Base-by-base conservation (phyloP, 2,329 filamentous ascomycete genomes). In the Cordyceps militaris region DNA sequence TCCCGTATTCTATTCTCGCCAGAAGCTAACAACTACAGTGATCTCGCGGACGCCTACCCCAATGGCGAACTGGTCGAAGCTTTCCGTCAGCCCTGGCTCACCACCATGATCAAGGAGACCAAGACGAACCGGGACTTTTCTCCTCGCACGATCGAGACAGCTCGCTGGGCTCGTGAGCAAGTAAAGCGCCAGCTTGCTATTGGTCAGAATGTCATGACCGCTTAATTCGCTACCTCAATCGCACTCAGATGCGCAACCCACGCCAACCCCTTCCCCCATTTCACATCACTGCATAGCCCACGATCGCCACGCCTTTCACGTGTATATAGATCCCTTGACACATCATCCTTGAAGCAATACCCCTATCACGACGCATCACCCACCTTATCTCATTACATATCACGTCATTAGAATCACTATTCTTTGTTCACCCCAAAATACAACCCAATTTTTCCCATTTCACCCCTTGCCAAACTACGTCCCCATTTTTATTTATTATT, bases 151-250 rank as follows among this genome's bases (percentile, higher is more conserved):
- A 87, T 94, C 63, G 91, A 97, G 64, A 97, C 94, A 48, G 94
- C 94, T 69, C 88, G 93, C 66, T 99, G 94, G 94, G 92, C 94
- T 62, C 88, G 93, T 61, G 94, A 97, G 75, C 91, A 97, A 72
- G 92, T 97, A 72, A 97, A 97, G 82, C 88, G 91, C 66, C 94
- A 99, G 74, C 75, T 86, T 54, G 80, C 81, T 59, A 82, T 82
- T 63, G 51, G 70, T 69, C 65, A 76, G 71, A 61, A 65, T 56
- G 75, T 80, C 65, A 83, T 84, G 79, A 71, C 76, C 56, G 75
- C 46, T 26, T 56, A 50, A 80, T n/a, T 49, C 28, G 36, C 48
- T 46, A 16, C 24, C 24, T 19, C 51, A 58, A 36, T 28, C 30
- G 26, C 50, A 40, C 14, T 44, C 34, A n/a, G 32, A 52, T 54